Conservation (phyloP, 192 early-diverging fungal species). For the Linderina pennispora region DNA sequence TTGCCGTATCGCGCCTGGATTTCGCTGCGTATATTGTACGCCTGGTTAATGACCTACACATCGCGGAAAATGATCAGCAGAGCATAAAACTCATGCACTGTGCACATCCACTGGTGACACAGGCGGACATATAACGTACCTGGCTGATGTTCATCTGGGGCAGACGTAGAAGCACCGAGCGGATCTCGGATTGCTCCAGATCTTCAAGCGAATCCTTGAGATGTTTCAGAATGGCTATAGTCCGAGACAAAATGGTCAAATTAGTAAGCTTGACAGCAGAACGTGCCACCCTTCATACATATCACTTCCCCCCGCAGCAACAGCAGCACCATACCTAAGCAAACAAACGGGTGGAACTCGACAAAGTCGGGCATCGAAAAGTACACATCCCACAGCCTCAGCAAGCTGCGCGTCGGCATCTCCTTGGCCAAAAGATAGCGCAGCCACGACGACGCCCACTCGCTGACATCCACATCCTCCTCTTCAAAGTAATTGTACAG, state of each 20-base stretch:
- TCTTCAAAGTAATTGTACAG: conserved; percentile 94
- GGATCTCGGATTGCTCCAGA: conserved; percentile 86
- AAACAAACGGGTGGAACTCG: conserved; percentile 79
- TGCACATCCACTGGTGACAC: too few relatives aligned
- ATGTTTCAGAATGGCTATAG: conserved; percentile 70
- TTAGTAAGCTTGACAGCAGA: too few relatives aligned
- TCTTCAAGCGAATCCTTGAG: conserved; percentile 81
- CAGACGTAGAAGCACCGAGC: conserved; percentile 71
- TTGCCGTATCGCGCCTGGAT: conserved; percentile 52
- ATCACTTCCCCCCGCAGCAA: too few relatives aligned
- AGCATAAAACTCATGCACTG: neutral
- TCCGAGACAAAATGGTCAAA: too few relatives aligned
- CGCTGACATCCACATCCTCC: conserved; percentile 85
- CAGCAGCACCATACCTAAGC: too few relatives aligned
- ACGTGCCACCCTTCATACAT: too few relatives aligned
- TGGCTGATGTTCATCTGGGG: conserved; percentile 65
- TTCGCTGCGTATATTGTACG: conserved; percentile 63
- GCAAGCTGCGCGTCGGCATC: conserved; percentile 69
- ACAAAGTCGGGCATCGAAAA: conserved; percentile 72
- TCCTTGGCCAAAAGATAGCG: conserved; percentile 75
- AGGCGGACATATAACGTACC: too few relatives aligned
- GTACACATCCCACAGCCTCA: conserved; percentile 88
- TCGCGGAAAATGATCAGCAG: conserved; percentile 16
- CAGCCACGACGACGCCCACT: conserved; percentile 81
- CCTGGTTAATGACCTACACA: conserved; percentile 68